phyloP scores from a whole-genome alignment of 2,329 filamentous ascomycete species.

The Pseudophaeomoniella oleicola region DNA sequence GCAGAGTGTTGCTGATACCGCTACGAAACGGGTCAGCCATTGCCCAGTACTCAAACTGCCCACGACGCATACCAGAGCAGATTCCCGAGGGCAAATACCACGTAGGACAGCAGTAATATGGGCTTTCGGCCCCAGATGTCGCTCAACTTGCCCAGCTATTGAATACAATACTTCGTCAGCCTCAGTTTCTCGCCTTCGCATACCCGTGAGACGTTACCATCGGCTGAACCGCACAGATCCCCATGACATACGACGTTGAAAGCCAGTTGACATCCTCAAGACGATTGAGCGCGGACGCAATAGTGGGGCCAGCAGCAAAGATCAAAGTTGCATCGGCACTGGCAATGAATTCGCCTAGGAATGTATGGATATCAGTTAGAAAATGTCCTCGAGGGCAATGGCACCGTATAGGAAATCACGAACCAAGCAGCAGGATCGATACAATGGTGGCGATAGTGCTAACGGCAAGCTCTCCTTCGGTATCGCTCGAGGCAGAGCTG shows the following conservation, averaged over 20 bases:
- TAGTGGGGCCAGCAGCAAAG: conserved; percentile 47
- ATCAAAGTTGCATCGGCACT: conserved; percentile 51
- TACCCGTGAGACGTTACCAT: no score
- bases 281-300: conserved; percentile 30
- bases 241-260: conserved; percentile 28
- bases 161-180: no score
- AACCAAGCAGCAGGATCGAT: not conserved
- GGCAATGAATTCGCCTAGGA: conserved; percentile 46
- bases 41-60: conserved; percentile 4
- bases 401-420: not conserved
- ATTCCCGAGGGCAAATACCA: conserved; percentile 24
- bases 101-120: conserved; percentile 23
- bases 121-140: conserved; percentile 30
- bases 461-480: not conserved
- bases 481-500: not conserved
- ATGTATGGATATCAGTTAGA: not conserved
- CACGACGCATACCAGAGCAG: conserved; percentile 17
- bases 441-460: not conserved
- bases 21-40: conserved; percentile 9
- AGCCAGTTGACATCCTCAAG: conserved; percentile 29
- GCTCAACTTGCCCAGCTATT: conserved; percentile 27
- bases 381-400: not conserved
- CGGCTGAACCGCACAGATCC: conserved; percentile 16
- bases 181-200: no score
- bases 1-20: conserved; percentile 22